A percentile compares a stretch with the other conserved stretches of the same genome.
Conservation (phyloP, 192 early-diverging fungal genomes). For the Dimargaris verticillata region DNA sequence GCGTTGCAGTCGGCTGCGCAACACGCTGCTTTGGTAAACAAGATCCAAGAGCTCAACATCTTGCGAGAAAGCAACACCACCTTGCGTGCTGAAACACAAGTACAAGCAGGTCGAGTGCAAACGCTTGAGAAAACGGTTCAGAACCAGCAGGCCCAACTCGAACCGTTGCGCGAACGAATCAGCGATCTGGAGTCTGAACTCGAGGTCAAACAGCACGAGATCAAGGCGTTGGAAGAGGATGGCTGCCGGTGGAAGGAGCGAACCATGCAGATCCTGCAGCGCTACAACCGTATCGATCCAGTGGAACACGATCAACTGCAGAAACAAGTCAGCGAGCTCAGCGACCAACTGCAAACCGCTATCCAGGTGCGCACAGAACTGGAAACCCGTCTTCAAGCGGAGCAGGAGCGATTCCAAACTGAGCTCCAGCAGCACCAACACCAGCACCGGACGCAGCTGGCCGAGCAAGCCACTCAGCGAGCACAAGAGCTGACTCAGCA, state of each 20-base stretch:
- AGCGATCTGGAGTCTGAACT: slow-evolving; percentile 39
- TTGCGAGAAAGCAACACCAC: slow-evolving; percentile 65
- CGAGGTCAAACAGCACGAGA: slow-evolving; percentile 33
- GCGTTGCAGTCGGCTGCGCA: slow-evolving; percentile 32
- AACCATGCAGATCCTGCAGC: slow-evolving; percentile 50
- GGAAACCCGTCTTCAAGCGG: not conserved
- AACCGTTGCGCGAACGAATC: slow-evolving; percentile 40
- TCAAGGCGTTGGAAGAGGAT: slow-evolving; percentile 35
- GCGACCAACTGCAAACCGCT: not conserved
- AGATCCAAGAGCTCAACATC: slow-evolving; percentile 44
- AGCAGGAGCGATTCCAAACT: not conserved
- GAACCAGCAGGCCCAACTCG: slow-evolving; percentile 26
- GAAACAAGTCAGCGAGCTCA: slow-evolving; percentile 20
- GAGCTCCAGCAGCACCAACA: not conserved
- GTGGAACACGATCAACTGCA: slow-evolving; percentile 55
- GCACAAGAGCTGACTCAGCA: not conserved
- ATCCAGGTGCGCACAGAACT: slow-evolving; percentile 12
- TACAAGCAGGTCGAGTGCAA: slow-evolving; percentile 17
- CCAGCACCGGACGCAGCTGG: not conserved
- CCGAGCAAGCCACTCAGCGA: too few species aligned
- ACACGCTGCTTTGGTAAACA: slow-evolving; percentile 43
- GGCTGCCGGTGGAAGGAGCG: slow-evolving; percentile 57
- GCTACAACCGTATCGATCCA: slow-evolving; percentile 69
- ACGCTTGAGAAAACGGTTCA: slow-evolving; percentile 25
- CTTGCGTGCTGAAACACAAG: slow-evolving; percentile 41